phyloP scores from a whole-genome alignment of 768 basidiomycete species.

The Multifurca ochricompacta region DNA sequence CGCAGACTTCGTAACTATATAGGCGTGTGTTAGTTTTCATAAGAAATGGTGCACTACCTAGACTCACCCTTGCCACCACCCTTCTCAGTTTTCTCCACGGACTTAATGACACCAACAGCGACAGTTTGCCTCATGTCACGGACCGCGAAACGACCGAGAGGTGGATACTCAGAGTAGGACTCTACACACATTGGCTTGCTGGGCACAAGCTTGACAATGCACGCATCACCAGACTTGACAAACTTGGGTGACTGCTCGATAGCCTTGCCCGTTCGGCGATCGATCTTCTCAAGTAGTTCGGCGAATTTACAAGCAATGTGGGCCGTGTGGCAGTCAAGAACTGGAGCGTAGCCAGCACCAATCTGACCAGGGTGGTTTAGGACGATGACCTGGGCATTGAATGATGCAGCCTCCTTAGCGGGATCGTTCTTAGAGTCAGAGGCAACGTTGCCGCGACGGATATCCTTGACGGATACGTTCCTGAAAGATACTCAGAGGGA shows the following conservation, averaged over 20 bases:
- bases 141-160: slow-evolving; percentile 98
- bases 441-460: slow-evolving; percentile 98
- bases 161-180: slow-evolving; percentile 95
- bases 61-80: slow-evolving; percentile 70
- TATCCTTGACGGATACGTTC: slow-evolving; percentile 99
- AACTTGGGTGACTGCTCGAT: slow-evolving; percentile 88
- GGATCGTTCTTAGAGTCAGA: slow-evolving; percentile 99
- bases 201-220: slow-evolving; percentile 95
- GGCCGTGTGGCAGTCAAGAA: slow-evolving; percentile 99
- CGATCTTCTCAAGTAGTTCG: slow-evolving; percentile 98
- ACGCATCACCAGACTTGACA: slow-evolving; percentile 99
- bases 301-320: slow-evolving; percentile 99
- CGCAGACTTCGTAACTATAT: slow-evolving; percentile 82
- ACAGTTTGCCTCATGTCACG: slow-evolving; percentile 99
- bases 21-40: slow-evolving; percentile 12
- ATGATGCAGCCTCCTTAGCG: slow-evolving; percentile 96
- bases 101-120: slow-evolving; percentile 98
- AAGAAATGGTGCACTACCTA: slow-evolving; percentile 6
- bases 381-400: slow-evolving; percentile 99
- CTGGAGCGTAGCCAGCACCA: slow-evolving; percentile 96
- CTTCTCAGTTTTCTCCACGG: slow-evolving; percentile 93
- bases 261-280: slow-evolving; percentile 94
- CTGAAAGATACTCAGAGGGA: slow-evolving; percentile 32
- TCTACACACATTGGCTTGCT: slow-evolving; percentile 96
- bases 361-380: slow-evolving; percentile 99